Evolutionary conservation across 352 stramenopile genomes (phyloP), one percentile per base, ranked within the genome.

Genomic region (Thraustotheca clavata): DNA sequence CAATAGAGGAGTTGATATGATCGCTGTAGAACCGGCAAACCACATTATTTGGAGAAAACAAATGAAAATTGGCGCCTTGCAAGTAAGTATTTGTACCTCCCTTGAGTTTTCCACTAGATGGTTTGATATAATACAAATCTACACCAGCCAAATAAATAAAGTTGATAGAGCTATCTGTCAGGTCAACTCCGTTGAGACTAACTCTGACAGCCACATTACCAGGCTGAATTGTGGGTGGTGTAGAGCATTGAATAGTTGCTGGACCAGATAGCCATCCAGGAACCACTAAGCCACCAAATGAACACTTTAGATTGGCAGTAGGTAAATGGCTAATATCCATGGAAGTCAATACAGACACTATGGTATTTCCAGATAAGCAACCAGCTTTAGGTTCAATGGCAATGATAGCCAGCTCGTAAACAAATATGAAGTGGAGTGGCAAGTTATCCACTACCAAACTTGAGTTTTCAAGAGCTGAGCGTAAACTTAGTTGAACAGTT

Each of bases 141-240:
- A 39, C 8, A 22, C 16, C 8, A n/a, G 20, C 31, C 24, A 11
- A 14, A 27, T 54, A 65, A n/a, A 40, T 3, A 54, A 65, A 65
- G 6, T 11, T 24, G 20, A 26, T 22, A 4, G 6, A 12, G 27
- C 6, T 16, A 18, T 8, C 31, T 55, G 36, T 54, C 22, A 65
- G 46, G 1, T 65, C 57, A 18, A 36, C 24, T n/a, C 57, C 57
- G 29, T 65, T 65, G 33, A 55, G 16, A 4, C 35, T 50, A 7
- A 65, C 20, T 26, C 16, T n/a, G 4, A 65, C 36, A 22, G 39
- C 16, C 4, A 65, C 36, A 55, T 24, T 5, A 18, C 11, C 16
- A 16, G 4, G 9, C 14, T 26, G n/a, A 0, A 26, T 11, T 11
- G 47, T 46, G 24, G 55, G 18, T n/a, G 57, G 57, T 1, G 57